A percentile compares a stretch with the other conserved stretches of the same genome.
Conservation (phyloP, 192 early-diverging fungal genomes). For the Paraglomus occultum region DNA sequence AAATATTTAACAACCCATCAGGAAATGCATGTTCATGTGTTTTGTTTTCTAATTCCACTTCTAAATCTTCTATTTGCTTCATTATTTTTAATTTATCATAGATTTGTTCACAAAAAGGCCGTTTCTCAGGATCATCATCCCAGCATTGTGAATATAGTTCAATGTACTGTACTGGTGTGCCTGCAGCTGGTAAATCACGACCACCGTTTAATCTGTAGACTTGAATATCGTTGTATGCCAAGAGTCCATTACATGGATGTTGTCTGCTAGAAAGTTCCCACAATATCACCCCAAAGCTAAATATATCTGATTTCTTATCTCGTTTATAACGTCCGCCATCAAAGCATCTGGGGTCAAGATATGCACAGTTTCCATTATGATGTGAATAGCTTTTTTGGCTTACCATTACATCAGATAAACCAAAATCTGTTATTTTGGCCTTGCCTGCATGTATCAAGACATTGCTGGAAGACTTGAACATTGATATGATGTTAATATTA, state of each 20-base stretch:
- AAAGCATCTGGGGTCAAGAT: background rate
- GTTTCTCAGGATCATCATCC: background rate
- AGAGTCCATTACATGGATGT: background rate
- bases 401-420: background rate
- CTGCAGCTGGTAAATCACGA: background rate
- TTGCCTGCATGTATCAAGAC: background rate
- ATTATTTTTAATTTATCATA: background rate
- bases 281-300: background rate
- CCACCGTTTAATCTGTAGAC: background rate
- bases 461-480: background rate
- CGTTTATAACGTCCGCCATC: background rate
- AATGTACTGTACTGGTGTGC: background rate
- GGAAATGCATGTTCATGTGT: no score
- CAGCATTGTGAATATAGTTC: background rate
- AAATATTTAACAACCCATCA: no score
- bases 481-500: no score
- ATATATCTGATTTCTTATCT: constrained; percentile 5
- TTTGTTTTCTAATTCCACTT: no score
- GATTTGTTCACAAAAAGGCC: background rate
- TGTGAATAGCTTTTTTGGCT: background rate
- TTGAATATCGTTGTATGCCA: background rate
- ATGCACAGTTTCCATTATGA: background rate
- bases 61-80: no score
- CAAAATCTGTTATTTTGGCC: background rate
- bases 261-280: background rate